Evolutionary conservation across 106 monocot species (phyloP).

Genomic region (Ottelia alismoides): DNA sequence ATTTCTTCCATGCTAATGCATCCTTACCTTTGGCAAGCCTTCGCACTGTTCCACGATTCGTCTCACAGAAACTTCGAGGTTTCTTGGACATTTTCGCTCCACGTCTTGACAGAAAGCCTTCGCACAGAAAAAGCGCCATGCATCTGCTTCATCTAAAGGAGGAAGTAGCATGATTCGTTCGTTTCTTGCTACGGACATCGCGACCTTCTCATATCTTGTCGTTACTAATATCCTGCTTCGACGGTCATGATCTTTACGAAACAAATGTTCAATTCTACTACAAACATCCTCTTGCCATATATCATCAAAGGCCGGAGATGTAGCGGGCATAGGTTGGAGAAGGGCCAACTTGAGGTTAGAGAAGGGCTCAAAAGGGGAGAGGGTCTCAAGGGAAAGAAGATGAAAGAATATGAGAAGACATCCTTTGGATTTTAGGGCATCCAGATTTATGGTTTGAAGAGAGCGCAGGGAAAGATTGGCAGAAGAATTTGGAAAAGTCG

Average conservation of each 20-base stretch:
- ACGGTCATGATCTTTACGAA: background rate
- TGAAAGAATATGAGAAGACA: too few relatives aligned
- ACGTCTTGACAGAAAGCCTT: background rate
- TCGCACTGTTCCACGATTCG: slow-evolving; percentile 3
- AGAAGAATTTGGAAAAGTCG: too few relatives aligned
- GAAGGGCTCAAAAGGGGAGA: too few relatives aligned
- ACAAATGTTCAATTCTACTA: background rate
- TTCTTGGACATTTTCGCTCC: background rate
- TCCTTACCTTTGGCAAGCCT: background rate
- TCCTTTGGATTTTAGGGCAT: too few relatives aligned
- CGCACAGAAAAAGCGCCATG: slow-evolving; percentile 3
- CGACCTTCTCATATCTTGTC: slow-evolving; percentile 6
- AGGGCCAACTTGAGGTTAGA: background rate
- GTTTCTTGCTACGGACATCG: background rate
- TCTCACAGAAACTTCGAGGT: background rate
- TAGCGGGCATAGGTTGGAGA: background rate
- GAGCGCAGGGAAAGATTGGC: too few relatives aligned
- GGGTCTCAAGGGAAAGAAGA: too few relatives aligned
- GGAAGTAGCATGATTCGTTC: background rate
- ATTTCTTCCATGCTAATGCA: background rate
- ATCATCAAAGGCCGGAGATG: slow-evolving; percentile 22
- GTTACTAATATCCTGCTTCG: slow-evolving; percentile 12
- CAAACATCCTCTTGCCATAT: slow-evolving; percentile 10
- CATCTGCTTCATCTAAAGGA: slow-evolving; percentile 1
- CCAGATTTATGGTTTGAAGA: too few relatives aligned